Base-by-base conservation (phyloP, 345 rosid genomes). In the Turnera subulata region DNA sequence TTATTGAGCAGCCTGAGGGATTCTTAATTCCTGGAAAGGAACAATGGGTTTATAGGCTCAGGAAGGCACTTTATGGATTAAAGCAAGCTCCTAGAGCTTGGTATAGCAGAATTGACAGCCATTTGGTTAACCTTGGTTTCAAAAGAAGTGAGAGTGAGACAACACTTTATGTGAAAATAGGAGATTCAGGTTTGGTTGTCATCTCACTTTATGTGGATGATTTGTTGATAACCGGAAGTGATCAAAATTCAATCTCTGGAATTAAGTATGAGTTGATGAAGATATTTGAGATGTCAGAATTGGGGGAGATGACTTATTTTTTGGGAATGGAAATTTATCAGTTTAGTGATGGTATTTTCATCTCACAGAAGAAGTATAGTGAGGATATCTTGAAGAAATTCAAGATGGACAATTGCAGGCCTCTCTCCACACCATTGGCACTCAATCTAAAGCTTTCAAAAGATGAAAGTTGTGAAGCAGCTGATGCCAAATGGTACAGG, bases 131-230 rank as follows among this genome's bases (percentile, higher is more conserved):
- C 15, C 20, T 6, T 25, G 53, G 53, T 11, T 44, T 58, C 40
- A n/a, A 1, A 11, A 58, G 24, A 5, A 58, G 53, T 18, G 17
- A 58, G 0, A 46, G n/a, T 58, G 52, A 58, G 9, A 43, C 25
- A 2, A 38, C 42, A n/a, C 18, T 54, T 0, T 35, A 54, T 18
- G 24, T 37, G 15, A 33, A 35, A n/a, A n/a, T n/a, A 15, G 0
- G 10, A 4, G 11, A 17, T 0, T 4, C 12, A n/a, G n/a, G n/a
- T 11, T 0, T 37, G 2, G 16, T 53, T 32, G 14, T n/a, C n/a
- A n/a, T 33, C 4, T 54, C 44, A 10, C 9, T 54, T 17, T 54
- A 54, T 35, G 58, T 54, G 0, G 58, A 54, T 38, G 58, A 54
- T 37, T 1, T 54, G 1, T 22, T 54, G 5, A 17, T 54, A 0